Base-by-base conservation (phyloP, 108 stramenopile genomes). In the Stephanodiscus triporus region DNA sequence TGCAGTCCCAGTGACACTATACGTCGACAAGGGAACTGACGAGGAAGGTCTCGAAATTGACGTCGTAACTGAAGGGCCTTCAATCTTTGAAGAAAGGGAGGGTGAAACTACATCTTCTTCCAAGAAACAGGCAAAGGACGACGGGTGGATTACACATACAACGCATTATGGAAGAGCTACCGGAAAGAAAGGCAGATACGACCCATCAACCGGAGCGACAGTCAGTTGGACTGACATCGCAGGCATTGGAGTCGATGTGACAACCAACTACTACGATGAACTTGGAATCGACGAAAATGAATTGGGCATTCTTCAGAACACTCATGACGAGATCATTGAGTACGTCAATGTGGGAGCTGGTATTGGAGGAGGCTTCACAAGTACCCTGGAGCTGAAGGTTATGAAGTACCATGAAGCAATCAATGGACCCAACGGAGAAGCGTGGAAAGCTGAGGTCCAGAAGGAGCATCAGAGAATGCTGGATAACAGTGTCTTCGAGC, bases 321-420 rank as follows among this genome's bases (percentile, higher is more conserved):
- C 9, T 40, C 40, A 40, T 40, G 40, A 40, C 11, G 40, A 40
- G 7, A 22, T 22, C 17, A 66, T 23, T 9, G 73, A 78, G 57
- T 43, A 71, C n/a, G 71, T 51, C 32, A 51, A 30, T 68, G 81
- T 77, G 17, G 76, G 81, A 60, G 76, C 81, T 36, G 77, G 61
- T 2, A 9, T 81, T 34, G 80, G 84, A 50, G 80, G 77, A 23
- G 81, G 81, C 24, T 82, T 82, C 27, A 29, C 16, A 6, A 26
- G 76, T 30, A 86, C 85, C 13, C 45, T 5, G 0, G 85, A 86
- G 32, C 57, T 86, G 13, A 30, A 74, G 9, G 66, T 69, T 0
- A 83, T 86, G 82, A 86, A 80, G 23, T 82, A 72, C 50, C 27
- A 76, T 9, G 51, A 86, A 50, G 82, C 85, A 40, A 77, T 86